Percentiles rank a stretch among this genome's conserved stretches.
Evolutionary conservation across 257 asterid genomes (phyloP).

Genomic region (Solanum chaucha): DNA sequence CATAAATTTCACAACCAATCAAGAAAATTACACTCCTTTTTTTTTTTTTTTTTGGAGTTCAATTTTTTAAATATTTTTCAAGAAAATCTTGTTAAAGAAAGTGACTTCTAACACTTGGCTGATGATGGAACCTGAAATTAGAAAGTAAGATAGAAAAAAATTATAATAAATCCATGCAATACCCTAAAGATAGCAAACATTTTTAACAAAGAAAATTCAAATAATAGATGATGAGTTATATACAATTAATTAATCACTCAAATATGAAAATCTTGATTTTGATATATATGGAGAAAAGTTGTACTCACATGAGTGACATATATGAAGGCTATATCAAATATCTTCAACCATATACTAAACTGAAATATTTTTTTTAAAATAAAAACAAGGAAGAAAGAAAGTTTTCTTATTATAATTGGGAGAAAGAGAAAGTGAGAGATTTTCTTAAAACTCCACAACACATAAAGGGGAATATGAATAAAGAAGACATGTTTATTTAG

Average conservation of each 20-base stretch:
- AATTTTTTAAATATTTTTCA: neutral
- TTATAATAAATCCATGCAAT: slow-evolving; percentile 23
- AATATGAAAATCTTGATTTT: neutral
- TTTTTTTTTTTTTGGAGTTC: neutral
- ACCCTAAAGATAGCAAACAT: slow-evolving; percentile 10
- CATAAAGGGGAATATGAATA: slow-evolving; percentile 12
- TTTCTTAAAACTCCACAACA: slow-evolving; percentile 12
- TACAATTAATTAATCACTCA: neutral
- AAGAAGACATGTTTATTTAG: neutral
- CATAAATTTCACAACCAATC: neutral
- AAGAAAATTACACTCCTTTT: neutral
- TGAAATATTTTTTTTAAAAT: neutral
- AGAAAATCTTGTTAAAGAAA: neutral
- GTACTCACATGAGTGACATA: neutral
- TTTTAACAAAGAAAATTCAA: neutral
- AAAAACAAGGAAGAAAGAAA: neutral
- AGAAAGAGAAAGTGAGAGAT: neutral
- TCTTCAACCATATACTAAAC: neutral
- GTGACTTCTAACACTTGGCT: slow-evolving; percentile 1
- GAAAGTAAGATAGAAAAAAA: slow-evolving; percentile 5
- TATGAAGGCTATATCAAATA: neutral
- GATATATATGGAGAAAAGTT: neutral
- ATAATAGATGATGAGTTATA: neutral
- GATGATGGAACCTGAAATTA: slow-evolving; percentile 9
- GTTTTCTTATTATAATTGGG: neutral